Base-by-base conservation (phyloP, 345 rosid genomes). In the Linum usitatissimum region DNA sequence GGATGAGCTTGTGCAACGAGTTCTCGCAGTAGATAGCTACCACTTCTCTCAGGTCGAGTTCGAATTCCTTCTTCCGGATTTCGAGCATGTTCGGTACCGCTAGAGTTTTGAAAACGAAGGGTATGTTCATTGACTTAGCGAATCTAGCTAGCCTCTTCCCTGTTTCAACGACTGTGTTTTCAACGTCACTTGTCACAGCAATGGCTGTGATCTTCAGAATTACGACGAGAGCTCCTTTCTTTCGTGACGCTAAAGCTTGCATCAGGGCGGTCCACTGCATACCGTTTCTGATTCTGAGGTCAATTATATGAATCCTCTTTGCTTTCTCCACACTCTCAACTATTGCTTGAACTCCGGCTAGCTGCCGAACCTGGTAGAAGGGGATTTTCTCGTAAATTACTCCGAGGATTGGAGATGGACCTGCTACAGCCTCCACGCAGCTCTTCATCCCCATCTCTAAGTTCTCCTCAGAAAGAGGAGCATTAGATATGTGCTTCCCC, bases 261-360 rank as follows among this genome's bases (percentile, higher is more conserved):
- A 55, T 55, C 58, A 55, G 20, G 9, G 30, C 58, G 0, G 58
- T 23, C 58, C 21, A 55, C 9, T 55, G 58, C 13, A 55, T 23
- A n/a, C 58, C 58, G 23, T 55, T 55, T 55, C 28, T 55, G 21
- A 55, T 55, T 18, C 23, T 18, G 58, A 55, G 58, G 30, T 55
- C 58, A 8, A 55, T 55, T 55, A 55, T 18, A 18, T 55, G 58
- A 55, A 55, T 55, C 58, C 30, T 55, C 18, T 55, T 55, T 18
- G 58, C 58, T 23, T 55, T 55, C 28, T 19, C 58, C 6, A 55
- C 58, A 0, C 13, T 55, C 23, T 55, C 58, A 10, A 23, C 30
- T 8, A 55, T 55, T 19, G 58, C 58, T 55, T 55, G 58, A 55
- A 55, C 58, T 18, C 58, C 58, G 7, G 58, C 58, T 18, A 55